phyloP scores from a whole-genome alignment of 768 basidiomycete genomes.

The Rhizopogon salebrosus region DNA sequence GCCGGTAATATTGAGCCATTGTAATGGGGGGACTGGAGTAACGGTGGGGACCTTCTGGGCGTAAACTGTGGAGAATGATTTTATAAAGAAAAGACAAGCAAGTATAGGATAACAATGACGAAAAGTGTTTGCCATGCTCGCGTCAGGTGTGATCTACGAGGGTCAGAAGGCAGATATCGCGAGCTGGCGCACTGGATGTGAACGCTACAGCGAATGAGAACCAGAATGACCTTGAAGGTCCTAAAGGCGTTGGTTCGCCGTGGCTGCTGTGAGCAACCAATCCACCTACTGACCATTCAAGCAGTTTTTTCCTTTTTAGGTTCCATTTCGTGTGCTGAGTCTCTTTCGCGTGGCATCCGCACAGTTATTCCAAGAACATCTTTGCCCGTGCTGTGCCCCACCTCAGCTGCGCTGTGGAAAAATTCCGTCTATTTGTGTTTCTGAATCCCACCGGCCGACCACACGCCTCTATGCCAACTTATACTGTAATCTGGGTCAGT shows the following conservation, averaged over 20 bases:
- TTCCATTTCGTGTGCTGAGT: not conserved
- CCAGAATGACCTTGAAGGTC: slow-evolving; percentile 2
- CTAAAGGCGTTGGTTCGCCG: slow-evolving; percentile 9
- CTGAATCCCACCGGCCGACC: not conserved
- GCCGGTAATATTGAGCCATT: slow-evolving; percentile 66
- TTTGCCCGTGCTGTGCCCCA: not conserved
- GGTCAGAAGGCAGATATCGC: slow-evolving; percentile 12
- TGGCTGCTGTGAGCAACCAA: slow-evolving; percentile 5
- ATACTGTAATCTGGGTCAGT: no score
- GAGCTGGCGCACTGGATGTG: slow-evolving; percentile 22
- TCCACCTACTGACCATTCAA: not conserved
- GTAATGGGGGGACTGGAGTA: slow-evolving; percentile 38
- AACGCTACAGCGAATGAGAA: slow-evolving; percentile 14
- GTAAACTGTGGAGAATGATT: slow-evolving; percentile 17
- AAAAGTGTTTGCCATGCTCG: slow-evolving; percentile 9
- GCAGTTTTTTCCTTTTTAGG: slow-evolving; percentile 4
- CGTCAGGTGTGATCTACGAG: slow-evolving; percentile 22
- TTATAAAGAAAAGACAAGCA: slow-evolving; percentile 11
- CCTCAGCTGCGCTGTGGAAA: not conserved
- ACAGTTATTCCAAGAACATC: not conserved
- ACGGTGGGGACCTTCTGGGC: slow-evolving; percentile 49
- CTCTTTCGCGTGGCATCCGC: slow-evolving; percentile 1
- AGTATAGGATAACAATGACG: slow-evolving; percentile 3
- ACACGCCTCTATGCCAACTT: no score
- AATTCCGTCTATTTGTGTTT: not conserved